These are phyloP conservation scores for Dothistroma septosporum DNA, from an alignment of 2,329 filamentous ascomycete genomes.

Conservation along the genomic window DNA sequence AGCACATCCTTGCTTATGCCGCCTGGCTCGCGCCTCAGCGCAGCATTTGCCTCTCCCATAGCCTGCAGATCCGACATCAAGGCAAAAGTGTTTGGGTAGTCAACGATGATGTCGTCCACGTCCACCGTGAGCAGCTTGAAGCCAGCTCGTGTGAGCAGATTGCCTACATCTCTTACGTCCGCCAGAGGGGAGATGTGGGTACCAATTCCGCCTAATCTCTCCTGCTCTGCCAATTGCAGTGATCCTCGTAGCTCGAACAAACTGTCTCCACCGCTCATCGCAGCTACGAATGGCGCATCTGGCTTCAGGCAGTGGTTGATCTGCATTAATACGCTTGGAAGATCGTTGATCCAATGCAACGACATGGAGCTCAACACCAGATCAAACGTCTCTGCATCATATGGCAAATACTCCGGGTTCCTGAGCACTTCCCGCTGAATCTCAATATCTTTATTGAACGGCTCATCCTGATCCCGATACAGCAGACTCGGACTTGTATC, in stretches of 20 bases:
- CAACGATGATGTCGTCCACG: slow-evolving; percentile 93
- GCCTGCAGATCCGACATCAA: slow-evolving; percentile 91
- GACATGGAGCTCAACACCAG: slow-evolving; percentile 84
- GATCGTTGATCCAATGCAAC: slow-evolving; percentile 96
- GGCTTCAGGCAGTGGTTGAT: slow-evolving; percentile 86
- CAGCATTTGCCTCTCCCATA: slow-evolving; percentile 93
- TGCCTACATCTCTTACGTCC: slow-evolving; percentile 86
- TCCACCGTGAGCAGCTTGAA: slow-evolving; percentile 97
- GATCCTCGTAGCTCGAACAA: slow-evolving; percentile 91
- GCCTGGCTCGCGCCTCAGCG: slow-evolving; percentile 77
- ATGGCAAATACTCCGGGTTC: slow-evolving; percentile 72
- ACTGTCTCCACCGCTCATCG: slow-evolving; percentile 94
- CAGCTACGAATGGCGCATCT: slow-evolving; percentile 85
- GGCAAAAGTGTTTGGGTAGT: slow-evolving; percentile 84
- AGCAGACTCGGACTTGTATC: slow-evolving; percentile 77
- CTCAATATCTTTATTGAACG: slow-evolving; percentile 69
- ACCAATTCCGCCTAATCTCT: slow-evolving; percentile 84
- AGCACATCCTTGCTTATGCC: slow-evolving; percentile 74
- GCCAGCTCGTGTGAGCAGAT: slow-evolving; percentile 76
- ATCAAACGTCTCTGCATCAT: slow-evolving; percentile 73
- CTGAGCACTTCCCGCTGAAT: slow-evolving; percentile 72
- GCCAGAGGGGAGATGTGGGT: slow-evolving; percentile 88
- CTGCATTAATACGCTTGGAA: slow-evolving; percentile 77
- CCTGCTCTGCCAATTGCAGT: slow-evolving; percentile 85
- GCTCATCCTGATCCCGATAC: slow-evolving; percentile 69